Conservation (phyloP, 345 rosid species). For the Pseudoturritis turrita region DNA sequence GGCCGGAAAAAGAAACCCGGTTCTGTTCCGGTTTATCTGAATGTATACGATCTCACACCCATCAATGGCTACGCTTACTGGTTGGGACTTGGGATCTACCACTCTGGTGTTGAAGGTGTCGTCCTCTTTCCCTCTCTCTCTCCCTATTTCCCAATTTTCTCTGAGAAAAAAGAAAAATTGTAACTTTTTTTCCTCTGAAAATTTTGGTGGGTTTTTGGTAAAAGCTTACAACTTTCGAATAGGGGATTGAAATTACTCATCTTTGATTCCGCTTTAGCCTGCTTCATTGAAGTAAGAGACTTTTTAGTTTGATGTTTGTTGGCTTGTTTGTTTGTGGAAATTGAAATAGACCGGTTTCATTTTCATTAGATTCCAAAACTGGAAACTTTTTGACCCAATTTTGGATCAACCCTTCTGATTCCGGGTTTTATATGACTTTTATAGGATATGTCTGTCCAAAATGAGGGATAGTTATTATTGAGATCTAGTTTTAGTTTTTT, state of each 20-base stretch:
- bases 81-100: slow-evolving; percentile 96
- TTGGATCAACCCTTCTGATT: background rate
- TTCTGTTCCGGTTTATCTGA: slow-evolving; percentile 82
- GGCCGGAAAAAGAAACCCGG: slow-evolving; percentile 70
- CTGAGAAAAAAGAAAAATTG: background rate
- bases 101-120: slow-evolving; percentile 95
- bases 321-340: slow-evolving; percentile 13
- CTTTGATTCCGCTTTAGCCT: background rate
- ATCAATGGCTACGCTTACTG: slow-evolving; percentile 97
- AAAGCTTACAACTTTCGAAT: slow-evolving; percentile 2
- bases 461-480: background rate
- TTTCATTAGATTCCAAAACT: slow-evolving; percentile 22
- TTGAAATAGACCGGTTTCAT: slow-evolving; percentile 13
- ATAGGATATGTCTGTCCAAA: slow-evolving; percentile 18
- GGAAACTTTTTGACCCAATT: slow-evolving; percentile 14
- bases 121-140: background rate
- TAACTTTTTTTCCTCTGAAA: background rate
- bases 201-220: slow-evolving; percentile 3
- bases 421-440: background rate
- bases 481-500: background rate
- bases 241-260: background rate
- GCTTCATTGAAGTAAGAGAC: background rate
- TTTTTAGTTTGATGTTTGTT: slow-evolving; percentile 11
- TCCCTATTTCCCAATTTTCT: background rate
- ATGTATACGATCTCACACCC: slow-evolving; percentile 93